Evolutionary conservation across 2,329 filamentous ascomycete genomes (phyloP).

Genomic region (Sporothrix protearum): DNA sequence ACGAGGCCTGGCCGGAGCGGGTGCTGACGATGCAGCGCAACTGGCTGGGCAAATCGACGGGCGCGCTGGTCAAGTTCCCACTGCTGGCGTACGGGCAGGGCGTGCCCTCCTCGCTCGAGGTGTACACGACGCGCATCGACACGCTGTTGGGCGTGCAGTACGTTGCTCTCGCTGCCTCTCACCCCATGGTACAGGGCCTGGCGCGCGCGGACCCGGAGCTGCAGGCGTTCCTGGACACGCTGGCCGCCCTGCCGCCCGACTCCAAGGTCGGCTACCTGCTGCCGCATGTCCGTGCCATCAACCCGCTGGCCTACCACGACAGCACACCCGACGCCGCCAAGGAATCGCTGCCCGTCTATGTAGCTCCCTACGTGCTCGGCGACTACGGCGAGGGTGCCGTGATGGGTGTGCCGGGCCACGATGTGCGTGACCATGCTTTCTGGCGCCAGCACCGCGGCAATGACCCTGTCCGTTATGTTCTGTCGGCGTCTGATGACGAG

Average conservation of each 20-base stretch:
- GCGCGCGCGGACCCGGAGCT: slow-evolving; percentile 60
- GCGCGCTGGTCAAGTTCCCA: slow-evolving; percentile 68
- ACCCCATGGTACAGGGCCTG: slow-evolving; percentile 62
- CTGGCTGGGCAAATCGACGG: slow-evolving; percentile 78
- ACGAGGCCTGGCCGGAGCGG: slow-evolving; percentile 73
- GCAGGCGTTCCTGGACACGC: slow-evolving; percentile 62
- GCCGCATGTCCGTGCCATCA: slow-evolving; percentile 57
- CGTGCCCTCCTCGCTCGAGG: slow-evolving; percentile 54
- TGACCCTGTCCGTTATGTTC: slow-evolving; percentile 60
- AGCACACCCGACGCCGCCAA: slow-evolving; percentile 50
- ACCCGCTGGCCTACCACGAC: slow-evolving; percentile 60
- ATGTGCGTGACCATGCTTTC: slow-evolving; percentile 72
- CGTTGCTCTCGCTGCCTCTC: slow-evolving; percentile 69
- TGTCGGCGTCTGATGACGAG: slow-evolving; percentile 51
- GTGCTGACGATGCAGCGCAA: slow-evolving; percentile 81
- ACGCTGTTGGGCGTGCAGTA: slow-evolving; percentile 87
- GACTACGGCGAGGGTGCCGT: slow-evolving; percentile 85
- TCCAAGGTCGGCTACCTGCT: slow-evolving; percentile 67
- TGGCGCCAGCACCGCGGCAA: slow-evolving; percentile 67
- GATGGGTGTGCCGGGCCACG: slow-evolving; percentile 89
- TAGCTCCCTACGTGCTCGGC: slow-evolving; percentile 78
- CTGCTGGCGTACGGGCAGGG: slow-evolving; percentile 46
- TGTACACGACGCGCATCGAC: slow-evolving; percentile 82
- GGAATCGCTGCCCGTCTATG: slow-evolving; percentile 67
- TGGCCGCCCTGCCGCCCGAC: slow-evolving; percentile 53